These are phyloP conservation scores for Fusarium austroafricanum DNA, from an alignment of 2,329 filamentous ascomycete genomes.

Conservation along the genomic window DNA sequence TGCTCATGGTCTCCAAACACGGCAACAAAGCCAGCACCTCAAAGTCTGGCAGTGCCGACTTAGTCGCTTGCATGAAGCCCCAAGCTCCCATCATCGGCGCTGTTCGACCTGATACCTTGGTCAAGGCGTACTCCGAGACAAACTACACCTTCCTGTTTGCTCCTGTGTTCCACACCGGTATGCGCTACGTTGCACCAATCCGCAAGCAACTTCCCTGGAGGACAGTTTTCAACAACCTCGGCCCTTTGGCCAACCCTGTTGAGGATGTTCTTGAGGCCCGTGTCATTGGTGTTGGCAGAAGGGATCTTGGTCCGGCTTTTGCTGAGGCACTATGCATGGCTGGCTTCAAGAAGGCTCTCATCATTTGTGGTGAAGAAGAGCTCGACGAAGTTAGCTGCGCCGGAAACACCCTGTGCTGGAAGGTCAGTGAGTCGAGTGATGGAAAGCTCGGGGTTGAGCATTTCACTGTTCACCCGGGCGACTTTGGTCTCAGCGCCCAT, in stretches of 20 bases:
- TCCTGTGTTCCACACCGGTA: constrained; percentile 94
- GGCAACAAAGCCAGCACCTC: constrained; percentile 96
- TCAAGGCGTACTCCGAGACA: constrained; percentile 77
- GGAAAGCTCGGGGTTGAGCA: constrained; percentile 71
- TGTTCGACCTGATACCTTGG: constrained; percentile 77
- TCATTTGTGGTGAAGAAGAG: constrained; percentile 94
- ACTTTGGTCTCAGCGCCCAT: constrained; percentile 85
- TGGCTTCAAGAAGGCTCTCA: constrained; percentile 83
- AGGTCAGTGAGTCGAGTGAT: constrained; percentile 65
- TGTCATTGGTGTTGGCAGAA: constrained; percentile 90
- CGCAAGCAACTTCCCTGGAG: constrained; percentile 91
- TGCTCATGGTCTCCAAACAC: constrained; percentile 91
- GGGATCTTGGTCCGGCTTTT: constrained; percentile 88
- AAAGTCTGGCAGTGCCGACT: constrained; percentile 93
- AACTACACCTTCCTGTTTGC: constrained; percentile 98
- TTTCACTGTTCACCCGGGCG: constrained; percentile 82
- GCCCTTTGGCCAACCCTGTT: constrained; percentile 90
- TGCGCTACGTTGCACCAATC: constrained; percentile 87
- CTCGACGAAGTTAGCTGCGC: constrained; percentile 96
- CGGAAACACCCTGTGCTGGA: constrained; percentile 90
- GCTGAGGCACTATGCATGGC: constrained; percentile 82
- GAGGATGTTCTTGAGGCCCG: constrained; percentile 87
- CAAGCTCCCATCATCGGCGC: constrained; percentile 78
- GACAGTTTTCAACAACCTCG: constrained; percentile 97
- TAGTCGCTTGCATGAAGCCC: constrained; percentile 81